These are phyloP conservation scores for Astrothelium subdiscretum DNA, from an alignment of 495 filamentous ascomycete species.

Conservation along the genomic window DNA sequence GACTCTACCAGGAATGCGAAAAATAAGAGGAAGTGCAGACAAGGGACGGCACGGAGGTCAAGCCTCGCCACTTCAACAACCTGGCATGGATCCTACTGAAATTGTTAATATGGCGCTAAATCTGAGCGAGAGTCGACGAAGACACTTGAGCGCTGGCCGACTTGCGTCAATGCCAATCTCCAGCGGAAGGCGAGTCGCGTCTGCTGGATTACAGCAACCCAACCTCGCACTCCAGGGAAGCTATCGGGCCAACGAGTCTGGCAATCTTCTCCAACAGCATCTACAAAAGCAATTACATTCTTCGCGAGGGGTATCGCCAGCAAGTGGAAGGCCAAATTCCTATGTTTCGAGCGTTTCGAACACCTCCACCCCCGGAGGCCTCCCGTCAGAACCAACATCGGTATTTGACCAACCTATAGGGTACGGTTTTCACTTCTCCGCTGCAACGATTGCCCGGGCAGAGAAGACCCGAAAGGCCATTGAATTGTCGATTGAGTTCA, in stretches of 20 bases:
- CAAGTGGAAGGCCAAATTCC: constrained; percentile 26
- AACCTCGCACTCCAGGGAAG: constrained; percentile 6
- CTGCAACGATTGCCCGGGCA: constrained; percentile 63
- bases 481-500: constrained; percentile 69
- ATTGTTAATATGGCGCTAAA: constrained; percentile 86
- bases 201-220: constrained; percentile 37
- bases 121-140: constrained; percentile 69
- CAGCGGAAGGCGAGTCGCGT: constrained; percentile 42
- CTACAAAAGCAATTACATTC: constrained; percentile 50
- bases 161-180: constrained; percentile 16
- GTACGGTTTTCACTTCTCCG: constrained; percentile 50
- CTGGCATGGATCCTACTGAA: constrained; percentile 55
- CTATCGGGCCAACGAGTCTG: constrained; percentile 20
- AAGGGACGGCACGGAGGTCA: neutral
- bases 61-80: neutral
- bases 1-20: neutral
- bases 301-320: constrained; percentile 49
- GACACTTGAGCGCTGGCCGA: constrained; percentile 32
- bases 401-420: constrained; percentile 2
- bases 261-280: constrained; percentile 51
- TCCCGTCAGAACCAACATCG: constrained; percentile 11
- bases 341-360: neutral
- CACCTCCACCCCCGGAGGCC: neutral
- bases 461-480: constrained; percentile 69
- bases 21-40: neutral